Conservation (phyloP, 2,329 filamentous ascomycete genomes). For the Aspergillus costaricaensis region DNA sequence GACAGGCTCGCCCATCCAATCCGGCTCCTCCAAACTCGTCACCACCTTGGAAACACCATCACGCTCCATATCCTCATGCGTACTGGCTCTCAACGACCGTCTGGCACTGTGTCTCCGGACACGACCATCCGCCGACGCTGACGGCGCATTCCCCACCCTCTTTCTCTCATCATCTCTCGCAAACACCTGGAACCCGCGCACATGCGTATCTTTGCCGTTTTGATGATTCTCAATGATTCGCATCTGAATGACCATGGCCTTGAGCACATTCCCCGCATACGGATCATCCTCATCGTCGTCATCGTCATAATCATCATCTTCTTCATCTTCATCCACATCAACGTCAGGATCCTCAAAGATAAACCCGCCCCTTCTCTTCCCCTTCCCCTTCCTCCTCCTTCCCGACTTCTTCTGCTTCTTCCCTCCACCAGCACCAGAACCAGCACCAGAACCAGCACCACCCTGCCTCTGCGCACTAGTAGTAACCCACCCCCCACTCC, state of each 20-base stretch:
- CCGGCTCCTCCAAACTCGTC: slow-evolving; percentile 44
- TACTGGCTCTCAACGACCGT: slow-evolving; percentile 31
- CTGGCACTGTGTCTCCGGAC: slow-evolving; percentile 32
- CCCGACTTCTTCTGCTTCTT: background rate
- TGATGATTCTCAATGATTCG: slow-evolving; percentile 95
- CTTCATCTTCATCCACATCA: slow-evolving; percentile 6
- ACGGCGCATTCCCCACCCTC: slow-evolving; percentile 33
- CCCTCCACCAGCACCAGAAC: background rate
- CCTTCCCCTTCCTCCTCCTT: slow-evolving; percentile 6
- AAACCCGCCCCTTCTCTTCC: slow-evolving; percentile 23
- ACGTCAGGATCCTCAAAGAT: background rate
- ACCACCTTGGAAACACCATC: slow-evolving; percentile 30
- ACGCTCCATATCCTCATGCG: slow-evolving; percentile 25
- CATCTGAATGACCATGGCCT: slow-evolving; percentile 87
- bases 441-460: slow-evolving; percentile 7
- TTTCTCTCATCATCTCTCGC: slow-evolving; percentile 49
- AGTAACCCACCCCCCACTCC: slow-evolving; percentile 34
- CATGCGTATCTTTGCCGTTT: slow-evolving; percentile 98
- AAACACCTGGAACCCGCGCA: slow-evolving; percentile 88
- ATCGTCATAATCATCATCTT: slow-evolving; percentile 29
- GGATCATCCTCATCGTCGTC: slow-evolving; percentile 31
- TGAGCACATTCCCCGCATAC: slow-evolving; percentile 70
- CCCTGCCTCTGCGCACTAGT: slow-evolving; percentile 20
- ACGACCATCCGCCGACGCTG: slow-evolving; percentile 36
- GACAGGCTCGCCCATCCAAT: slow-evolving; percentile 54